phyloP scores from a whole-genome alignment of 176 grass and related monocot genomes.

The Microstegium vimineum region DNA sequence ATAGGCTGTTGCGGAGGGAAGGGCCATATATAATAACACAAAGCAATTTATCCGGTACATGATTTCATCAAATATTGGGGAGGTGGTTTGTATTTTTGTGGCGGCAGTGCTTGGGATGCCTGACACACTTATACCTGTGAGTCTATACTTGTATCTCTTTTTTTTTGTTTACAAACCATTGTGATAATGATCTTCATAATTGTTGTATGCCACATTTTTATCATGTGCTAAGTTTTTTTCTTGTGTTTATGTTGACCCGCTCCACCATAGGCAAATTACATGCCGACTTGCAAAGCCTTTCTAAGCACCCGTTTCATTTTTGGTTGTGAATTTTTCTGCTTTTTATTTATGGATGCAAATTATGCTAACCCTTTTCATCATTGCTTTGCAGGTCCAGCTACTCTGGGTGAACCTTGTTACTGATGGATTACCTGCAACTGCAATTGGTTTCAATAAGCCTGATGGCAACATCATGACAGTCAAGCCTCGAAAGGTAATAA shows the following conservation, averaged over 20 bases:
- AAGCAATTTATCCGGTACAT: constrained; percentile 99
- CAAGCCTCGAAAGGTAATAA: constrained; percentile 87
- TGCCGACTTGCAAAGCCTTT: neutral
- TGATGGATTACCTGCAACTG: constrained; percentile 94
- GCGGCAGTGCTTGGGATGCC: constrained; percentile 97
- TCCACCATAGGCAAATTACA: neutral
- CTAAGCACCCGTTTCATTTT: neutral
- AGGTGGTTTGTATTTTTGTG: constrained; percentile 99
- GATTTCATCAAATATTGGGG: constrained; percentile 99
- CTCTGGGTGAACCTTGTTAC: constrained; percentile 99
- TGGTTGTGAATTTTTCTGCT: neutral
- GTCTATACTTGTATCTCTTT: constrained; percentile 18
- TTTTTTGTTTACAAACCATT: neutral
- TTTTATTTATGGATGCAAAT: neutral
- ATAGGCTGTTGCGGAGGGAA: constrained; percentile 96
- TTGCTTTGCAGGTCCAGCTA: constrained; percentile 77
- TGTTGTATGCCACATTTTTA: neutral
- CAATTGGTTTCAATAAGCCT: constrained; percentile 98
- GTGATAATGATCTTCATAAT: neutral
- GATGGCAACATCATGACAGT: constrained; percentile 88
- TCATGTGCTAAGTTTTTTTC: neutral
- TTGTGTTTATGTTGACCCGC: neutral
- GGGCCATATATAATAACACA: constrained; percentile 99
- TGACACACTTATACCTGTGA: constrained; percentile 94
- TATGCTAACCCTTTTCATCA: neutral